phyloP scores from a whole-genome alignment of 2,329 filamentous ascomycete genomes.

The Plectosphaerella sp. region DNA sequence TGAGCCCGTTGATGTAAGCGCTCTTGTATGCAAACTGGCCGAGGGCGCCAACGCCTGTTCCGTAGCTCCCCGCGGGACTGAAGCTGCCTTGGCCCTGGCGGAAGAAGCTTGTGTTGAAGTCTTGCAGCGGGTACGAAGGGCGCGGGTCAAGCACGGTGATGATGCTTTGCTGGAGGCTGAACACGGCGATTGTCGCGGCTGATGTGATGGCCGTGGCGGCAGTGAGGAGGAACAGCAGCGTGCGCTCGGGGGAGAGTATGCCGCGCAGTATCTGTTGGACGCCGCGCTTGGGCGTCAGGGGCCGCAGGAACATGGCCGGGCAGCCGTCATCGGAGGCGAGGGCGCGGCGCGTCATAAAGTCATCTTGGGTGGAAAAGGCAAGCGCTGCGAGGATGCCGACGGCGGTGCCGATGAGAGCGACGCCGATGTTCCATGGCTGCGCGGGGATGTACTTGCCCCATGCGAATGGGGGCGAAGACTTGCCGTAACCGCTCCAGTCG shows the following conservation, averaged over 20 bases:
- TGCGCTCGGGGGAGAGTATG: not conserved
- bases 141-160: not conserved
- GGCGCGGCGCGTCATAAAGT: not conserved
- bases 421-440: not conserved
- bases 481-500: not conserved
- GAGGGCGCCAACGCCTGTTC: not conserved
- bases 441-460: not conserved
- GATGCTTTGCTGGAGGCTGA: not conserved
- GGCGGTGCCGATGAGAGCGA: not conserved
- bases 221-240: not conserved
- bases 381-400: not conserved
- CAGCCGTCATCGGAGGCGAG: not conserved
- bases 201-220: not conserved
- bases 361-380: not conserved
- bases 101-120: not conserved
- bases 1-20: not conserved
- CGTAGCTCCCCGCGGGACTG: not conserved
- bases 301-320: not conserved
- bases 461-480: not conserved
- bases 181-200: not conserved
- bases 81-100: not conserved
- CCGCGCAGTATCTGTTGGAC: not conserved
- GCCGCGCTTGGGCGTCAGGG: not conserved
- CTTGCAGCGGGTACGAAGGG: not conserved
- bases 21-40: not conserved